Base-by-base conservation (phyloP, 352 stramenopile species). In the Phytopythium ostracodes region DNA sequence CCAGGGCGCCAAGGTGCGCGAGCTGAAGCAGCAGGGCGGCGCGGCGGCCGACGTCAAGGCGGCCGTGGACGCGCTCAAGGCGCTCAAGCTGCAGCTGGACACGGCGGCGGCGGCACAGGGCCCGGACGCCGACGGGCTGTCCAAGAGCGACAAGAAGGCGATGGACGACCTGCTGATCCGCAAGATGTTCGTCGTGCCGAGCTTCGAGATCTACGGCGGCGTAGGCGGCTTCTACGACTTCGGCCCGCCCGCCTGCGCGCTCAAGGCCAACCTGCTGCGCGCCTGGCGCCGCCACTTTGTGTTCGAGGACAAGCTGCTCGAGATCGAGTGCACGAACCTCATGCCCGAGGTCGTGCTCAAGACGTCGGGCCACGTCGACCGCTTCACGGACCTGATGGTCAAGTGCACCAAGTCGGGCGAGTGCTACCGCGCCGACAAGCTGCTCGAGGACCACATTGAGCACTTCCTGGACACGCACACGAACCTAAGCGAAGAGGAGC, bases 351-450 rank as follows among this genome's bases (percentile, higher is more conserved):
- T 94, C 20, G 98, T 99, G 38, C 84, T 99, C 15, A 98, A 99
- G 82, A 99, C 97, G 2, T 99, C 92, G 67, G 98, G 98, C 50
- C 98, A 99, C 73, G 97, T 99, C 42, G 97, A 99, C 73, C 94
- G 96, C 36, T 99, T 99, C 73, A 99, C 97, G 54, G 98, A 99
- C 81, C 84, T 99, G 24, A 99, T 99, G 98, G 97, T 99, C 50
- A 99, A 98, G 73, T 98, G 98, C 81, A 88, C 79, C 60, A 96
- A 96, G 62, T 98, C 91, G 62, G 96, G 96, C 33, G 96, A 99
- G 69, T 99, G 97, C 74, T 99, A 98, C 75, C 93, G 98, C 64
- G 98, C 97, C n/a, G 98, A 99, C 81, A 99, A 99, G 84, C 79
- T 99, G 57, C 84, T 99, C 12, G 97, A 99, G 72, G 97, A 99